Evolutionary conservation across 1,139 yeast genomes (phyloP), one percentile per base, ranked within the genome.

Genomic region (Saccharomycopsis hybrid): DNA sequence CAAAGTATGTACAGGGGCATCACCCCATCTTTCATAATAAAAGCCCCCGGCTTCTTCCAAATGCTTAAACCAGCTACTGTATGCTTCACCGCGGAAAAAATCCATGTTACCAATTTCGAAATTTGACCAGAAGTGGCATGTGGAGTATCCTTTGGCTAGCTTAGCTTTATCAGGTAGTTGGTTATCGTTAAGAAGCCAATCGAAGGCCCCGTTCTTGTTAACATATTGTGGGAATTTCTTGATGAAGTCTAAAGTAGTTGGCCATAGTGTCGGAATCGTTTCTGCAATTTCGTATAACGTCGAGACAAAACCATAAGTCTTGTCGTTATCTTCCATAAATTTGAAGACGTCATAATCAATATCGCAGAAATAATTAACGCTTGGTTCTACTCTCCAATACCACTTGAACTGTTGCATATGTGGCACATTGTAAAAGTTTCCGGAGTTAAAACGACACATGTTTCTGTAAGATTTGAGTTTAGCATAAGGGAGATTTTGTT

Each of bases 21-120:
- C 95, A 1, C 95, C 95, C 95, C 95, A 86, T 53, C 95, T 67
- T 63, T 87, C 95, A 59, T 86, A 86, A 62, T 85, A 87, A 60
- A 86, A 86, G 2, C 89, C 89, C 9, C 95, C 95, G 0, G 80
- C 67, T 4, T 71, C 58, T 55, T 87, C 95, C 39, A 87, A 68
- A 61, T 73, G 67, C 45, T 82, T 70, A 57, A 82, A 78, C 81
- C 86, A 87, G 18, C 70, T 68, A 43, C 70, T 68, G 63, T 87
- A 87, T 1, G 85, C 78, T 54, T 82, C 80, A 27, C 76, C 68
- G 40, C 95, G 69, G 67, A 73, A 85, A 59, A 87, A 87, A 57
- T 85, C 89, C 83, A 87, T 76, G 58, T 85, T 82, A 28, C 82
- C 95, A 55, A 86, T 77, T 61, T 86, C 95, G 60, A 86, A 86